Percentiles rank a stretch among this genome's conserved stretches.
These are phyloP conservation scores for Phoenix roebelenii DNA, from an alignment of 176 grass and related monocot species.

Conservation along the genomic window DNA sequence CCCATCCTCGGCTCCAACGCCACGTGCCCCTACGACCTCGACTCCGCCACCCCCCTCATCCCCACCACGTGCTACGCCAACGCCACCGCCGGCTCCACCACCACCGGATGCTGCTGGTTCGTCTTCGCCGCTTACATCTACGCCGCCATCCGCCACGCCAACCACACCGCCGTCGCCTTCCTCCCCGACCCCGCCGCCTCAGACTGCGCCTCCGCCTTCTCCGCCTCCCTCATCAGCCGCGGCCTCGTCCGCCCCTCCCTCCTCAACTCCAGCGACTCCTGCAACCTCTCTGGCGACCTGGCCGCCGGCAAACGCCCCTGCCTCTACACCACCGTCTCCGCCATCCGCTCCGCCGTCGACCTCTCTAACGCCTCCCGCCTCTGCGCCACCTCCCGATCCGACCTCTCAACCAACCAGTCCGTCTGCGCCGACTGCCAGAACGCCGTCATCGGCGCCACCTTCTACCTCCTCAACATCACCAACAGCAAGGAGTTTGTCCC, in stretches of 20 bases:
- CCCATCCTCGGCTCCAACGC: background rate
- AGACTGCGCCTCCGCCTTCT: constrained; percentile 38
- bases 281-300: constrained; percentile 30
- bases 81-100: constrained; percentile 9
- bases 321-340: constrained; percentile 6
- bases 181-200: constrained; percentile 4
- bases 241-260: constrained; percentile 36
- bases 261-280: constrained; percentile 27
- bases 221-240: constrained; percentile 10
- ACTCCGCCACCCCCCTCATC: constrained; percentile 30
- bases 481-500: constrained; percentile 60
- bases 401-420: constrained; percentile 8
- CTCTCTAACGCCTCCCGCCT: constrained; percentile 36
- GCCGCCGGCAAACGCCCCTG: background rate
- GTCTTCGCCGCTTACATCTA: constrained; percentile 46
- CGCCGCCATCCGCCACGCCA: constrained; percentile 31
- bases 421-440: constrained; percentile 40
- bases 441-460: constrained; percentile 33
- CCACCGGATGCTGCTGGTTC: constrained; percentile 67
- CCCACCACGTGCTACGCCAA: constrained; percentile 52
- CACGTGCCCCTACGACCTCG: constrained; percentile 51
- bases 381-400: constrained; percentile 22
- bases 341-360: constrained; percentile 19
- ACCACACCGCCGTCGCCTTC: constrained; percentile 45
- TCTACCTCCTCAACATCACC: constrained; percentile 25